Evolutionary conservation across 2,329 filamentous ascomycete genomes (phyloP), one percentile per base, ranked within the genome.

Genomic region (Talaromyces sp.): DNA sequence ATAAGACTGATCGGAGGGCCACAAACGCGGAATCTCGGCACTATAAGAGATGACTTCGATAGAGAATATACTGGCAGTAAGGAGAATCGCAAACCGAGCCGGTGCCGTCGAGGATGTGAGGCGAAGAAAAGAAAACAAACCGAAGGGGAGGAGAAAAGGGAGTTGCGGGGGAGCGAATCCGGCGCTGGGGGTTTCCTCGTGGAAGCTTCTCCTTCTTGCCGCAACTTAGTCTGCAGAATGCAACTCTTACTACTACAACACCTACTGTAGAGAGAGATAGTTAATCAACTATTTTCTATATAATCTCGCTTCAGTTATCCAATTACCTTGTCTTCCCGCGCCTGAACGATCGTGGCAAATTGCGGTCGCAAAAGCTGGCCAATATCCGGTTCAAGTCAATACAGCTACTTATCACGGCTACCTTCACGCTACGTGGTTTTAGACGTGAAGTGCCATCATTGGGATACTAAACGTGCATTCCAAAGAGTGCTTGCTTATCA

Each of bases 161-260:
- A 58, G 61, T 37, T 59, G 61, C 61, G 61, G 61, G 61, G 61
- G 54, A 58, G 44, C 42, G 44, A 58, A 9, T 42, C 61, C 35
- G 42, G 42, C 46, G 55, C 44, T 44, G 54, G 61, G 55, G 46
- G 40, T 58, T 59, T 25, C 61, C 61, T 63, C 61, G 61, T 63
- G 61, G 61, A 54, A 42, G 55, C 56, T 60, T 50, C 31, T 39
- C 23, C 46, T 14, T 21, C 57, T 48, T 46, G n/a, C 42, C 31
- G 44, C 44, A 48, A 48, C 23, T 8, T 28, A 44, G 18, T n/a
- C 33, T 60, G 33, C 58, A 52, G 46, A 48, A 44, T 21, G 31
- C 42, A 18, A 48, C 42, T 6, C 37, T 31, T 28, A n/a, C n/a
- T n/a, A n/a, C n/a, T n/a, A n/a, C n/a, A n/a, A n/a, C n/a, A n/a